These are phyloP conservation scores for Tetracladium setigerum DNA, from an alignment of 495 filamentous ascomycete genomes.

Conservation along the genomic window DNA sequence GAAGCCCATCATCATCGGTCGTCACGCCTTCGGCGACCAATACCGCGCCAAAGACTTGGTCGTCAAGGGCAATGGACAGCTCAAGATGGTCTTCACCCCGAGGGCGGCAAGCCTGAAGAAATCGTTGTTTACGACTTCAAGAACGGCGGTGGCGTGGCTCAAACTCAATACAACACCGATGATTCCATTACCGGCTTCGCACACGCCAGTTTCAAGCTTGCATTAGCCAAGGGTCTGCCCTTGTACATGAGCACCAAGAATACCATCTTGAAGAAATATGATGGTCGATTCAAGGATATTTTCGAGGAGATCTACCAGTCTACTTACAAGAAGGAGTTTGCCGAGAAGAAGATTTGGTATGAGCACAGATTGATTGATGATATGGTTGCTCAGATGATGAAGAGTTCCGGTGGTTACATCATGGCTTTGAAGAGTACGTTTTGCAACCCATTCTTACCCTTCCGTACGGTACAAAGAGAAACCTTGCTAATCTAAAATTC, in stretches of 20 bases:
- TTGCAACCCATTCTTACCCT: constrained; percentile 1
- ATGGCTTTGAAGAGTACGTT: constrained; percentile 93
- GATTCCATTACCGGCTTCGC: constrained; percentile 93
- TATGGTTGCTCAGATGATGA: constrained; percentile 99
- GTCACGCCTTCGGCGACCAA: constrained; percentile 98
- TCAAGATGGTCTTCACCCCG: constrained; percentile 88
- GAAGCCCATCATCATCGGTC: constrained; percentile 96
- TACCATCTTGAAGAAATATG: constrained; percentile 98
- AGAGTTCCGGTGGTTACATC: constrained; percentile 87
- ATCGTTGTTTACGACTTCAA: constrained; percentile 89
- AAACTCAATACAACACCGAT: constrained; percentile 96
- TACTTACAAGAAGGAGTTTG: constrained; percentile 80
- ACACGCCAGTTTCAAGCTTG: constrained; percentile 92
- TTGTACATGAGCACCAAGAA: constrained; percentile 99
- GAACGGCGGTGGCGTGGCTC: constrained; percentile 73
- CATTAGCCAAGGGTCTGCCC: constrained; percentile 75
- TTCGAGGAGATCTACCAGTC: constrained; percentile 95
- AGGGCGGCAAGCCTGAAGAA: constrained; percentile 70
- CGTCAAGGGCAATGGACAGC: constrained; percentile 69
- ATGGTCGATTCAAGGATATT: constrained; percentile 97
- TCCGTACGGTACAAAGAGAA: not conserved
- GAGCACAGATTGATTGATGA: constrained; percentile 98
- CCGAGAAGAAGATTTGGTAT: constrained; percentile 92
- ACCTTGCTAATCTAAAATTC: constrained; percentile 5
- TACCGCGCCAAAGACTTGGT: constrained; percentile 92